Evolutionary conservation across 2,329 filamentous ascomycete genomes (phyloP), one percentile per base, ranked within the genome.

Genomic region (Ophiocordyceps camponoti-saundersi): DNA sequence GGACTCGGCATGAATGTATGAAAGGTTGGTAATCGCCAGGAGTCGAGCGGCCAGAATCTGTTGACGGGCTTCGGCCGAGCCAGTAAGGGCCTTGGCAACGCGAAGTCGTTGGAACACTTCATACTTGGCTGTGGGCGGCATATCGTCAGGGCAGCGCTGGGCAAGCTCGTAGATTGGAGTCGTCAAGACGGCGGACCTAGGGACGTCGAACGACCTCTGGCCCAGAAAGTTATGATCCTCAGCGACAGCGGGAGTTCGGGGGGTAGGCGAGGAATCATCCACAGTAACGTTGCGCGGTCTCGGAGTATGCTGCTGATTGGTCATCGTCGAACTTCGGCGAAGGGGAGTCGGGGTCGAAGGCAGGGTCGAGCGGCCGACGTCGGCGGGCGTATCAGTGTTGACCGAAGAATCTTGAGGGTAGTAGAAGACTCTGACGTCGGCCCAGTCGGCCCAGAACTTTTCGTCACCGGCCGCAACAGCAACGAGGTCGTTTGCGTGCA

Each of bases 1-100:
- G 4, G 74, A 67, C 57, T 98, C 93, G 2, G 75, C 73, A 54
- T 93, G 82, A 47, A 96, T 85, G 59, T 94, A 95, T 2, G 88
- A 86, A 51, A 98, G 64, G 56, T 96, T 98, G 22, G 85, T 84
- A 49, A 96, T 81, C 15, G 90, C 88, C 41, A 98, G 71, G 36
- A 96, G 70, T 30, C 90, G 83, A 46, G 90, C 79, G 34, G 83
- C 79, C 44, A 98, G 71, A 16, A 90, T 79, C 54, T 84, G 75
- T 58, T 87, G 83, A 42, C 88, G 78, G 21, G 76, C 75, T 49
- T 80, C 72, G 13, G 71, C 60, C 1, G 83, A 80, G 1, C 71
- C 73, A 30, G 77, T 70, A 48, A 98, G 70, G 15, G 86, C 86
- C 61, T 88, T 84, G n/a, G 88, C 85, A 48, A 84, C 77, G 49